Base-by-base conservation (phyloP, 2,329 filamentous ascomycete species). In the Cercospora sp. region DNA sequence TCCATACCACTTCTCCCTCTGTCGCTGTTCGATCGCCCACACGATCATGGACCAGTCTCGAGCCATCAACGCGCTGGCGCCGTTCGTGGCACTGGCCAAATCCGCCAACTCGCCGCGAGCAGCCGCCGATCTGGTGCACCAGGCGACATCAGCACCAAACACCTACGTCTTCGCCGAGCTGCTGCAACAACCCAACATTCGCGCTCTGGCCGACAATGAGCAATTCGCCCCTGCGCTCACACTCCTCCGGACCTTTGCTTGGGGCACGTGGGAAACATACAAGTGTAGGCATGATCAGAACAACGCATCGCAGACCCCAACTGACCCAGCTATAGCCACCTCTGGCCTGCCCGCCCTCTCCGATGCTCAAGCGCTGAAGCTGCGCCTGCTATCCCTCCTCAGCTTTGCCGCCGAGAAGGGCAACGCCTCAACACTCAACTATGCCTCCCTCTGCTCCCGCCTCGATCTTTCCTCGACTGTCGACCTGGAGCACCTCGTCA, bases 81-180 rank as follows among this genome's bases (percentile, higher is more conserved):
- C 94, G n/a, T 98, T 94, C 82, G 84, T 99, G 68, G 91, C 91
- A 63, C 91, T 97, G 72, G 91, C 91, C 76, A 95, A 94, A 78
- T 91, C 93, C 10, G 93, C 92, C 70, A 92, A 88, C 6, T 93
- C 93, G 10, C 90, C 93, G 48, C 90, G 91, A 74, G 92, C 93
- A 67, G 91, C 94, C 51, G 90, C 91, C 76, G 93, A 97, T 78
- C 88, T 98, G 64, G 87, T 98, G 78, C 88, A 86, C 55, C 92
- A 93, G 81, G 95, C 94, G 69, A 98, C 93, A 61, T 93, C 93
- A n/a, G 90, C 90, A 65, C 89, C 91, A 30, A 92, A 93, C 80
- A 97, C 94, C 72, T 99, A 90, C 80, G 87, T 98, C 81, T 99
- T 99, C 83, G 88, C 91, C 73, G 94, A 98, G 82, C 89, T 99